These are phyloP conservation scores for Fusarium oligoseptatum DNA, from an alignment of 2,329 filamentous ascomycete species.

Conservation along the genomic window DNA sequence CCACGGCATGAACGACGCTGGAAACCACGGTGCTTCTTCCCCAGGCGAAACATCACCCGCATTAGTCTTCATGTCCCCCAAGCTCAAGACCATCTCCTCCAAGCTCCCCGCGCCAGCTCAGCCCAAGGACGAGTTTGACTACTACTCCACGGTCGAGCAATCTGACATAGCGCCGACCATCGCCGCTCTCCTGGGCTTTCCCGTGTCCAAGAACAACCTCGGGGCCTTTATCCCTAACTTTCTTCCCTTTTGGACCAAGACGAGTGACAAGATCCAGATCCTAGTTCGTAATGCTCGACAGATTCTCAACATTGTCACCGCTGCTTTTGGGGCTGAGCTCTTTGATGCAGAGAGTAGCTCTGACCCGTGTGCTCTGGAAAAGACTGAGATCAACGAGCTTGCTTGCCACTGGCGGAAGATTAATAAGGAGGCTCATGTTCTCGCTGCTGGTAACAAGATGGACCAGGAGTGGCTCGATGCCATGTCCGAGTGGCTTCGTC, in stretches of 20 bases:
- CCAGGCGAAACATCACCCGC: constrained; percentile 95
- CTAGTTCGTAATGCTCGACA: constrained; percentile 84
- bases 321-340: constrained; percentile 72
- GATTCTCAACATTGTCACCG: constrained; percentile 80
- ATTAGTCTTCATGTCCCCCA: constrained; percentile 90
- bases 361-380: constrained; percentile 54
- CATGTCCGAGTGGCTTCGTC: constrained; percentile 73
- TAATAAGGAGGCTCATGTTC: constrained; percentile 39
- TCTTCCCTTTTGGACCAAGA: constrained; percentile 76
- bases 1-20: constrained; percentile 99
- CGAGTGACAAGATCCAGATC: constrained; percentile 72
- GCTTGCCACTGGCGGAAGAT: constrained; percentile 75
- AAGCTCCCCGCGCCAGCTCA: constrained; percentile 65
- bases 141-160: constrained; percentile 89
- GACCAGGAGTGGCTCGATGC: constrained; percentile 57
- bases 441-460: constrained; percentile 44
- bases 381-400: constrained; percentile 66
- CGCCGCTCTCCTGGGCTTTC: constrained; percentile 87
- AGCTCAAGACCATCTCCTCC: constrained; percentile 71
- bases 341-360: constrained; percentile 52
- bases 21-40: constrained; percentile 95
- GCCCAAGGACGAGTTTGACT: constrained; percentile 80
- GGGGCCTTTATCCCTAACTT: constrained; percentile 88
- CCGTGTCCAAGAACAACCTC: constrained; percentile 89
- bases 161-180: constrained; percentile 94